Evolutionary conservation across 2,329 filamentous ascomycete species (phyloP).

Genomic region (Fusarium tuaranense): DNA sequence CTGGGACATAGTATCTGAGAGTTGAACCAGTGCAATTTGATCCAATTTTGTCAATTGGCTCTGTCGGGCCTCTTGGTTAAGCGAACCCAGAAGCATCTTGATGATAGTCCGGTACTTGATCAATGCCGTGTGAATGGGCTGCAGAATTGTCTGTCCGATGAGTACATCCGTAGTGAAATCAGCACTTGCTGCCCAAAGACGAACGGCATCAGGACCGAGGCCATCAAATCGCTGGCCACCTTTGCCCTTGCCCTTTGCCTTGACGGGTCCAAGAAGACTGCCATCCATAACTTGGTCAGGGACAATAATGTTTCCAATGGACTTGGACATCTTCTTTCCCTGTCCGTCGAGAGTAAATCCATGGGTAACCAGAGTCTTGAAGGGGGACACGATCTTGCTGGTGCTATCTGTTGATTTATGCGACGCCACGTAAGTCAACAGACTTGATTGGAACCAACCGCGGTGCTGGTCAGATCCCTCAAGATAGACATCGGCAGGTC

Average conservation of each 20-base stretch:
- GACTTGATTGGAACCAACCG: slow-evolving; percentile 97
- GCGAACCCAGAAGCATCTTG: slow-evolving; percentile 88
- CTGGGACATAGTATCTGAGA: slow-evolving; percentile 72
- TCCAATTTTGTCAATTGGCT: slow-evolving; percentile 71
- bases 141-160: slow-evolving; percentile 82
- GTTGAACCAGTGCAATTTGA: slow-evolving; percentile 81
- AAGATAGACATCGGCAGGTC: slow-evolving; percentile 85
- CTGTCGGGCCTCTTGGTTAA: slow-evolving; percentile 66
- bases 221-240: slow-evolving; percentile 66
- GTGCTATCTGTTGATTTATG: slow-evolving; percentile 55
- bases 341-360: slow-evolving; percentile 91
- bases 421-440: slow-evolving; percentile 85
- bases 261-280: slow-evolving; percentile 77
- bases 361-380: slow-evolving; percentile 91
- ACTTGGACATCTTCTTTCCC: slow-evolving; percentile 99
- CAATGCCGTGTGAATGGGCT: slow-evolving; percentile 79
- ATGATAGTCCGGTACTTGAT: slow-evolving; percentile 91
- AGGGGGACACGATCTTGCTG: slow-evolving; percentile 68
- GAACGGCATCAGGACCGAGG: slow-evolving; percentile 86
- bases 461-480: slow-evolving; percentile 97
- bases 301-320: slow-evolving; percentile 86
- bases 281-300: slow-evolving; percentile 89
- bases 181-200: slow-evolving; percentile 90
- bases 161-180: slow-evolving; percentile 92
- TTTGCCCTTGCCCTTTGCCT: slow-evolving; percentile 65